Percentiles rank a stretch among this genome's conserved stretches.
Evolutionary conservation across 805 yeast genomes (phyloP).

Genomic region (Saturnispora hagleri): DNA sequence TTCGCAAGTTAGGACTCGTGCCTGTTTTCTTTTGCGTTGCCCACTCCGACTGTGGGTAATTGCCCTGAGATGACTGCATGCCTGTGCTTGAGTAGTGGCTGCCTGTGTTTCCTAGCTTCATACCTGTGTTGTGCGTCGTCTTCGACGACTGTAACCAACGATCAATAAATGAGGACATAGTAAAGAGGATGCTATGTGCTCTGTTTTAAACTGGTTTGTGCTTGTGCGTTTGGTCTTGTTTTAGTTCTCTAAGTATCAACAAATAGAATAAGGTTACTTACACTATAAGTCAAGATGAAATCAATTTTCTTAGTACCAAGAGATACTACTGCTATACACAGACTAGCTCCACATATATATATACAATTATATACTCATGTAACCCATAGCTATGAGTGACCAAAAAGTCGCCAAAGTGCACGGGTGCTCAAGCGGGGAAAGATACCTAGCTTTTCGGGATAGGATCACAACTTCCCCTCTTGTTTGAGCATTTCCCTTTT

Average conservation of each 20-base stretch:
- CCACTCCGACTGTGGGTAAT: constrained; percentile 15
- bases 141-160: constrained; percentile 26
- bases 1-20: constrained; percentile 23
- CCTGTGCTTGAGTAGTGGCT: constrained; percentile 8
- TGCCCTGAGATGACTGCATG: constrained; percentile 19
- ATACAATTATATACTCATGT: no score
- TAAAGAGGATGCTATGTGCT: no score
- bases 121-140: constrained; percentile 14
- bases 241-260: no score
- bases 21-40: constrained; percentile 3
- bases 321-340: background rate
- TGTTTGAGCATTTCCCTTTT: constrained; percentile 26
- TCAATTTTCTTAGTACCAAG: no score
- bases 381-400: background rate
- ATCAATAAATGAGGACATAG: constrained; percentile 27
- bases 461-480: background rate
- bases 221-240: background rate
- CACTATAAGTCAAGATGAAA: background rate
- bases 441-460: background rate
- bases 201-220: background rate
- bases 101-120: constrained; percentile 21
- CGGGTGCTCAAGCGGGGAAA: background rate
- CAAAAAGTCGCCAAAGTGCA: background rate
- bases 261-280: no score
- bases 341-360: background rate